Base-by-base conservation (phyloP, 2,329 filamentous ascomycete species). In the Chaetomium strumarium region DNA sequence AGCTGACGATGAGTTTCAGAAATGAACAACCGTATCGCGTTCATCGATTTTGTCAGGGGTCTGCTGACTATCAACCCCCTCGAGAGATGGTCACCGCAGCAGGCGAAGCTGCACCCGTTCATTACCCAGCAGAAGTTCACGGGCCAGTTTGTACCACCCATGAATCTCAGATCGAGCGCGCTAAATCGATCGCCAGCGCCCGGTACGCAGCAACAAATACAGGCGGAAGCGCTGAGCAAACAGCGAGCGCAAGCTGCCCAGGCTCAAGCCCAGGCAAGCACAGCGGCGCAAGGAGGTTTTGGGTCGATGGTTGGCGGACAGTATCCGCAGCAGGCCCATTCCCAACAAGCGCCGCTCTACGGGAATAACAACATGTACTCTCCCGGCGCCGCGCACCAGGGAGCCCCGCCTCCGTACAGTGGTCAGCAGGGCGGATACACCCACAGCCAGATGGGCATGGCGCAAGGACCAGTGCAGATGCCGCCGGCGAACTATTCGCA, bases 51-150 rank as follows among this genome's bases (percentile, higher is more conserved):
- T 64, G 93, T 97, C 20, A 84, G 93, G 60, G 93, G 93, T 13
- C 72, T 99, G 37, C 75, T 99, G 52, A 95, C 88, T 55, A 95
- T 96, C 67, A 99, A 96, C 66, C 93, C 93, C 3, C 78, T 99
- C 33, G 93, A 99, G 70, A 78, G 93, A 68, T 99, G 93, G 93
- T 96, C 93, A 4, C 93, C 93, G 7, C 92, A 96, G 65, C 93
- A 99, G 72, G 93, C 93, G 33, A 96, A 96, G 67, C 75, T 96
- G 55, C 93, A 99, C 67, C 93, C 93, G 0, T 99, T 99, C 70
- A 99, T 99, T 66, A 99, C 93, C 0, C 93, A 99, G 67, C 88
- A 95, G 66, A 99, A 97, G 74, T 99, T 86, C 67, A 96, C 91
- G 0, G 91, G 90, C 0, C 90, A 91, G 3, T 99, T 99, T 66